Base-by-base conservation (phyloP, 352 stramenopile genomes). In the Thraustochytrium sp. region DNA sequence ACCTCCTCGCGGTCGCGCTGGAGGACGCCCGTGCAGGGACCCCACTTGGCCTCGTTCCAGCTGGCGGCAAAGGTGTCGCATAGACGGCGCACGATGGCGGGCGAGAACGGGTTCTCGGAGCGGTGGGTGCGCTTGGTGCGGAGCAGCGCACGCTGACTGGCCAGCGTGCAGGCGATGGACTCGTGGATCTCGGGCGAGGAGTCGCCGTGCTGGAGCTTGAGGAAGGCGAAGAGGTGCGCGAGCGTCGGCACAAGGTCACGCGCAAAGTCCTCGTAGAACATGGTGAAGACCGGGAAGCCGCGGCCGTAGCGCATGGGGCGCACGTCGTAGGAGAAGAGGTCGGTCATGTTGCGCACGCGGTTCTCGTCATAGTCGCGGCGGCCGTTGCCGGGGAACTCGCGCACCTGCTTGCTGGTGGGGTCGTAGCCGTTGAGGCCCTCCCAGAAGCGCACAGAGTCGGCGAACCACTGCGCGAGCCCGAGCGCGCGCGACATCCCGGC, bases 41-140 rank as follows among this genome's bases (percentile, higher is more conserved):
- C 68, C 68, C 68, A 80, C 68, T 80, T 80, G 68, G 68, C 68
- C 37, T 61, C 48, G 53, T 80, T 80, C 68, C 68, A 80, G 3
- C 9, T 38, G 38, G 13, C 8, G 3, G 11, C 46, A 13, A 80
- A 80, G 68, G n/a, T 61, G 23, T 44, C n/a, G 68, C 68, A 80
- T 9, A 80, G 40, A 11, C 63, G 16, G 4, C n/a, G 21, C 26
- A 31, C 51, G 38, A 37, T 9, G 48, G 8, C 37, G 9, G 34
- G 26, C 48, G 31, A 37, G 53, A 80, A 80, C 23, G 68, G 68
- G 51, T 80, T 80, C 37, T 11, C 65, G 16, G 29, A 48, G n/a
- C 31, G 1, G 53, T 68, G 11, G 26, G 8, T 31, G 31, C 68
- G 68, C 68, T 80, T 80, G 11, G 68, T 80, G 23, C 26, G 68